These are phyloP conservation scores for Aspergillus uvarum DNA, from an alignment of 2,329 filamentous ascomycete species.

Conservation along the genomic window DNA sequence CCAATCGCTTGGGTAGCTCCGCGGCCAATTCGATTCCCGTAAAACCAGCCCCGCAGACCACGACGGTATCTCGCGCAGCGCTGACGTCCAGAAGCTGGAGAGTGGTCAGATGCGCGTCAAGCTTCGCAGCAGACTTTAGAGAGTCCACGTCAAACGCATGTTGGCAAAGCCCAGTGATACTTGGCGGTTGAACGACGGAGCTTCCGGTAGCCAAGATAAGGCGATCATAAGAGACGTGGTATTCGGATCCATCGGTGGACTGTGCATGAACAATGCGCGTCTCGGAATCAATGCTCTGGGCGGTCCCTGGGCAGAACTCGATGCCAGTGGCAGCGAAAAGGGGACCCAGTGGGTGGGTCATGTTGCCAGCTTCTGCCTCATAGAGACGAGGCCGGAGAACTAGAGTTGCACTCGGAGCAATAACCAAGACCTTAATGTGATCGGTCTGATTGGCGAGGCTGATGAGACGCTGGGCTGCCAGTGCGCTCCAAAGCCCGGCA, in stretches of 20 bases:
- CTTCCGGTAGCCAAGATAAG: slow-evolving; percentile 43
- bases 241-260: slow-evolving; percentile 3
- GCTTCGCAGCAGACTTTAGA: slow-evolving; percentile 24
- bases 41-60: slow-evolving; percentile 38
- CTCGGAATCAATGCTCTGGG: slow-evolving; percentile 8
- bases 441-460: slow-evolving; percentile 18
- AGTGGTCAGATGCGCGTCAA: slow-evolving; percentile 30
- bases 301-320: slow-evolving; percentile 20
- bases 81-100: slow-evolving; percentile 25
- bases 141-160: slow-evolving; percentile 40
- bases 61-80: slow-evolving; percentile 34
- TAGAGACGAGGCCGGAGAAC: slow-evolving; percentile 39
- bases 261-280: slow-evolving; percentile 18
- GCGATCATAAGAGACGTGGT: slow-evolving; percentile 31
- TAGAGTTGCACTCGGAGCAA: slow-evolving; percentile 35
- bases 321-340: slow-evolving; percentile 32
- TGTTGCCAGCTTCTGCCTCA: slow-evolving; percentile 28
- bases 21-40: slow-evolving; percentile 32
- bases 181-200: slow-evolving; percentile 26
- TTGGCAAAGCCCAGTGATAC: slow-evolving; percentile 31
- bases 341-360: slow-evolving; percentile 20
- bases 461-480: slow-evolving; percentile 36
- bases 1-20: slow-evolving; percentile 33
- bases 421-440: slow-evolving; percentile 31
- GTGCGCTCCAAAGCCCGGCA: slow-evolving; percentile 40